phyloP scores from a whole-genome alignment of 805 yeast species.

The Saccharomycopsis sp. region DNA sequence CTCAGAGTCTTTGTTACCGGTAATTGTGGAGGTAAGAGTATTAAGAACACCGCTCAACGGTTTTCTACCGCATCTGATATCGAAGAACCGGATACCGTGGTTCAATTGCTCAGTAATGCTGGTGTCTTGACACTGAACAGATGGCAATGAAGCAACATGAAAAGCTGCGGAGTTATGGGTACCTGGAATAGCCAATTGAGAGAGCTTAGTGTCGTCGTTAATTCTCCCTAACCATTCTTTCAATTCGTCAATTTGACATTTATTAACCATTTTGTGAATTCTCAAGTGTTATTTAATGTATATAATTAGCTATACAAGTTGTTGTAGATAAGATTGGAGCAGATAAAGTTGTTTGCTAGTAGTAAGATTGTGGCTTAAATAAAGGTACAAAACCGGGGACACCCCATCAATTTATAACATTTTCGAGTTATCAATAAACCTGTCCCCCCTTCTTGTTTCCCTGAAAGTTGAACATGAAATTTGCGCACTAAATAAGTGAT shows the following conservation, averaged over 20 bases:
- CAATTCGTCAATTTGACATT: constrained; percentile 13
- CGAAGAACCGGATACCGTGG: constrained; percentile 72
- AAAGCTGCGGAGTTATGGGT: constrained; percentile 80
- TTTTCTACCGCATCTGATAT: constrained; percentile 56
- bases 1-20: constrained; percentile 13
- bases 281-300: no score
- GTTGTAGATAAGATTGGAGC: no score
- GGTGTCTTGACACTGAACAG: constrained; percentile 70
- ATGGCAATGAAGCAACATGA: constrained; percentile 55
- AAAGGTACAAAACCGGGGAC: neutral
- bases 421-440: neutral
- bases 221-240: constrained; percentile 47
- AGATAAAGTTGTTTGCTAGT: neutral
- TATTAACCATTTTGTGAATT: constrained; percentile 1
- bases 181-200: constrained; percentile 66
- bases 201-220: constrained; percentile 43
- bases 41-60: constrained; percentile 43
- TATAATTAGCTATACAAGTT: no score
- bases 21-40: constrained; percentile 15
- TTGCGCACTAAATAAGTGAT: neutral
- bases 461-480: neutral
- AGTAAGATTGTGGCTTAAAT: neutral
- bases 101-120: constrained; percentile 54
- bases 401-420: neutral
- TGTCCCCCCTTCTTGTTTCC: neutral